Evolutionary conservation across 164 flowering plant species (phyloP), one percentile per base, ranked within the genome.

Genomic region (Berberis vulgaris): DNA sequence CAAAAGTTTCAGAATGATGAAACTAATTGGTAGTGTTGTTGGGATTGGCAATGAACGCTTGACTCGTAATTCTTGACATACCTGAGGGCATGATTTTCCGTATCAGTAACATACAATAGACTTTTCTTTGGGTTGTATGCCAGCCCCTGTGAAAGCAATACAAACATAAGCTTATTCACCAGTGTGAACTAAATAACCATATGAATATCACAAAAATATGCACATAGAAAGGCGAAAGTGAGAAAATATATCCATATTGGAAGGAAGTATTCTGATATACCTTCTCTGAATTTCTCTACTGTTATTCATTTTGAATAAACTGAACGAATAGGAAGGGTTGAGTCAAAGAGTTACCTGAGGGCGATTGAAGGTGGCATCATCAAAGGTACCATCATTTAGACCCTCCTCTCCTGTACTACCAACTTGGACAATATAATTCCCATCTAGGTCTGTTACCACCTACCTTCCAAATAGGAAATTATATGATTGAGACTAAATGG

Each of bases 1-100:
- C 26, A 26, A 26, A 26, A 26, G 0, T 26, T 26, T 57, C n/a
- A 43, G 9, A 10, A 52, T 9, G 13, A 52, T 52, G 3, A 4
- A 12, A 52, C 12, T 10, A 3, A 7, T 52, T 4, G 1, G 11
- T 10, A 52, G 4, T 4, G n/a, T 4, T 52, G n/a, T 10, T 10
- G 11, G n/a, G 13, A 10, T 52, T 4, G 8, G 49, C 6, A 46
- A 52, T 10, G 12, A 44, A 9, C 40, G 7, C 26, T 41, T 2
- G 54, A 9, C 6, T n/a, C 2, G 1, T 1, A 42, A 45, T 45
- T 42, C 53, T n/a, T n/a, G 9, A 64, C 54, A 50, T 80, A 94
- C 98, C 98, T 87, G 67, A 94, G 71, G 67, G 98, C 98, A 81
- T 94, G 97, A 69, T 94, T 94, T 76, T 91, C 98, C 3, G 98